These are phyloP conservation scores for Hibiscus syriacus DNA, from an alignment of 345 rosid species.

Conservation along the genomic window DNA sequence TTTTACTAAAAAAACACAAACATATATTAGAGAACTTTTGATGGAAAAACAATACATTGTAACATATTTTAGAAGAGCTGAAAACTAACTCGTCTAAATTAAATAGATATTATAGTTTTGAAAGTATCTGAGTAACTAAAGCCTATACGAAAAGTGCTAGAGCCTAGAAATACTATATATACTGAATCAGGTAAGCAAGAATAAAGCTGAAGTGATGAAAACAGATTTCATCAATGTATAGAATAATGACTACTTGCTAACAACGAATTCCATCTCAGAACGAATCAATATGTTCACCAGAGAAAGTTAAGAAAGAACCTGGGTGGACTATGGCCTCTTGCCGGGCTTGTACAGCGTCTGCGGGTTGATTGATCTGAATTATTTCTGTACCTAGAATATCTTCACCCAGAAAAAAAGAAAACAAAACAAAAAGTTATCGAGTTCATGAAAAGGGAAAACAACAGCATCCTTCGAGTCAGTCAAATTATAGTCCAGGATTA, in stretches of 20 bases:
- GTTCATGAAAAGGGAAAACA: background rate
- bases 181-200: background rate
- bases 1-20: background rate
- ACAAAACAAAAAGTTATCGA: constrained; percentile 2
- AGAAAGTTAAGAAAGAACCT: constrained; percentile 39
- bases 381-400: constrained; percentile 54
- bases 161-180: background rate
- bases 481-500: constrained; percentile 18
- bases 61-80: background rate
- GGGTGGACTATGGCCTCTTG: constrained; percentile 69
- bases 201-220: background rate
- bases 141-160: background rate
- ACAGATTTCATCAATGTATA: background rate
- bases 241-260: background rate
- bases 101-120: background rate
- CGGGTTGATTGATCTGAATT: constrained; percentile 43
- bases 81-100: background rate
- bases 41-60: background rate
- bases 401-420: constrained; percentile 18
- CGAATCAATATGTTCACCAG: background rate
- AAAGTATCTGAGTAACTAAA: background rate
- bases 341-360: constrained; percentile 61
- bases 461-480: background rate
- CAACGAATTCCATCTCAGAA: background rate
- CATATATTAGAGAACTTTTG: background rate